Base-by-base conservation (phyloP, 1,284 basidiomycete species). In the Calocybe gambosa region DNA sequence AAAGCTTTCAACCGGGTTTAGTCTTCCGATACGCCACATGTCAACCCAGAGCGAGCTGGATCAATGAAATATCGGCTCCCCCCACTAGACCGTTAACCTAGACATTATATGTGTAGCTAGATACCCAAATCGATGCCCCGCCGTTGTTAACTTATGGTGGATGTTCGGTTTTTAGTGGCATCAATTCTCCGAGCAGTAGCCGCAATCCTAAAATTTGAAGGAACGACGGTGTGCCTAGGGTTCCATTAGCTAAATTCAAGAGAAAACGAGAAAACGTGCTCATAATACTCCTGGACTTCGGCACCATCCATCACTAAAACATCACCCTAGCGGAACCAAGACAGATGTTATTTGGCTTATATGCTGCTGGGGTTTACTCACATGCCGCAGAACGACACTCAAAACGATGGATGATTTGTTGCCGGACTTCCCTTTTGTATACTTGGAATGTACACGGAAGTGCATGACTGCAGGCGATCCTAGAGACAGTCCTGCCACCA, bases 391-490 rank as follows among this genome's bases (percentile, higher is more conserved):
- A 44, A 76, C 66, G 29, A 88, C 64, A 5, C 71, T 76, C 52
- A 87, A 61, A 3, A 67, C 70, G 23, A 68, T 66, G 3, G 64
- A 54, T 42, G 56, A 60, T 39, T 60, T 62, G 26, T 49, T 42
- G 2, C 29, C 9, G 19, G 61, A 58, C 46, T 62, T 62, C 35
- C 56, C 58, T 26, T 57, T 59, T 28, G 67, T 67, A 49, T 60
- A 56, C 42, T 60, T 72, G 34, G 63, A 55, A 52, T 69, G 64
- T 7, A 65, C 59, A 16, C 85, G 77, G 58, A 89, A 89, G 57
- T 86, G 78, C 84, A 89, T 89, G 36, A 78, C 57, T 2, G 87
- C 87, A 9, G 80, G 68, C 2, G 84, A 76, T 12, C 85, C 85
- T 8, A 89, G 62, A 0, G 85, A 87, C 34, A 89, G 62, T 3